Base-by-base conservation (phyloP, 2,329 filamentous ascomycete species). In the Diaporthe sp. region DNA sequence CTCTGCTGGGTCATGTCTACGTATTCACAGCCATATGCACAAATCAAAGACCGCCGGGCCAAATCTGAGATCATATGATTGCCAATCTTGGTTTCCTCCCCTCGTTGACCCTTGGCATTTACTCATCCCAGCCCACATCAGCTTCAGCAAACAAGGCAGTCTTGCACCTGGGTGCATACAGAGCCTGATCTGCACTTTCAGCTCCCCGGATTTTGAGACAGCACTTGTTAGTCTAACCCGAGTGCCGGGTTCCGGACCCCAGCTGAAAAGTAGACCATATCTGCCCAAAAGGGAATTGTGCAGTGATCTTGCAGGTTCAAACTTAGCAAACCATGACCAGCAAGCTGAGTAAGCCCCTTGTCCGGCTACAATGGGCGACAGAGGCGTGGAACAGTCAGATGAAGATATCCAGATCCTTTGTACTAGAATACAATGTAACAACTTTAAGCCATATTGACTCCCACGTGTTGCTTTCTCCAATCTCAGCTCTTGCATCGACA, bases 81-180 rank as follows among this genome's bases (percentile, higher is more conserved):
- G 19, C 15, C 19, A 47, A 50, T 66, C 61, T 66, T 67, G 42
- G 45, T 47, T 35, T 50, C 30, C 40, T 52, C 30, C 33, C 42
- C 42, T 35, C 28, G 30, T 50, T 67, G 6, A n/a, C 45, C 22
- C 61, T 50, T 67, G 42, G 61, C 61, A 67, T 67, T 45, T 47
- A 42, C 61, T 66, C 45, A 66, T 50, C 61, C 28, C 42, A 52
- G 28, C 42, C 42, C 22, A 17, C 30, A 10, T 33, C 61, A 66
- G 60, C 60, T 50, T 28, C 19, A 33, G 22, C 58, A 50, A 67
- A 38, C 61, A 50, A 35, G 45, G 45, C 61, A 50, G 42, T 25
- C 28, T 66, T 35, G 60, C 40, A 33, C 60, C 25, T 33, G n/a
- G 38, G 58, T 28, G 19, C 15, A 13, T 42, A 22, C 58, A 28